phyloP scores from a whole-genome alignment of 306 rosid genomes.

The Medicago truncatula region MtrunA17r5.0-ANR NC_053043.1:7222001-7222500 shows the following conservation, averaged over 20 bases:
- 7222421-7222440: not conserved
- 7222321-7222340: constrained; percentile 54
- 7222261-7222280: constrained; percentile 41
- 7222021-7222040: constrained; percentile 61
- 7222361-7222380: constrained; percentile 52
- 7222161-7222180: constrained; percentile 44
- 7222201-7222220: constrained; percentile 54
- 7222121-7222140: constrained; percentile 51
- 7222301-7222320: constrained; percentile 50
- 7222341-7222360: constrained; percentile 53
- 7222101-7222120: constrained; percentile 54
- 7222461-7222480: not conserved
- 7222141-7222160: constrained; percentile 34
- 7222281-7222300: constrained; percentile 53
- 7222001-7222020: constrained; percentile 54
- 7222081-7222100: constrained; percentile 61
- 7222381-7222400: constrained; percentile 51
- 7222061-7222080: constrained; percentile 55
- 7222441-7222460: constrained; percentile 12
- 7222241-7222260: constrained; percentile 38
- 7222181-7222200: constrained; percentile 54
- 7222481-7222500: constrained; percentile 16
- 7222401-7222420: not conserved
- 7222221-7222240: constrained; percentile 48
- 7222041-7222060: constrained; percentile 57